Evolutionary conservation across 352 stramenopile species (phyloP), one percentile per base, ranked within the genome.

Genomic region (Phytophthora tubulina): DNA sequence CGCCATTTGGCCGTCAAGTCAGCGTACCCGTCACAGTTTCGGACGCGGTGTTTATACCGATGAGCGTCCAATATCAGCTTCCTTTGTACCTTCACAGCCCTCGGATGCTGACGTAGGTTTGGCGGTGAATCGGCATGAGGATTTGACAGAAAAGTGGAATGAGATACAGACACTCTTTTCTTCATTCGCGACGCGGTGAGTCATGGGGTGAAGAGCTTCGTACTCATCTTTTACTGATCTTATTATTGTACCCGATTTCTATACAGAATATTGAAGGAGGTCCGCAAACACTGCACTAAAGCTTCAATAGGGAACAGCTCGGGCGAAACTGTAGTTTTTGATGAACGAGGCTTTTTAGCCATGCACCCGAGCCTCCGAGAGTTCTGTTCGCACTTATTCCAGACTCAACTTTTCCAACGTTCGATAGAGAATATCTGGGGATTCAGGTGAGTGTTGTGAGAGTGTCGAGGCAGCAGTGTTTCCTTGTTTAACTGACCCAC

Each of bases 371-470:
- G 72, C 46, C 69, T 85, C 11, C 83, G 87, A 15, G 85, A 93
- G 11, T 92, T 91, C 50, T 91, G 75, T 45, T 67, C 75, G 1
- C 80, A 91, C 31, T 72, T 94, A 6, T 93, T 94, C 55, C 80
- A 92, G 45, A 94, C 87, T 0, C 87, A 93, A 46, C 72, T 90
- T 30, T 94, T 94, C 48, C 81, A 93, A 55, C 76, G 80, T 3
- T 93, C 89, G 32, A 75, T 94, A 33, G 83, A 92, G 46, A 80
- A 72, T 13, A 79, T 76, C 35, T 61, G 54, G 46, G 15, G 54
- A 1, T 46, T 72, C 42, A 63, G 36, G 72, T 81, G 51, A 54
- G 64, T 55, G 4, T 46, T 27, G 21, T 27, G 21, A 27, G 21
- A 27, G 21, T 35, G 17, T 17, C 57, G 13, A 70, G 3, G 13